Evolutionary conservation across 2,329 filamentous ascomycete genomes (phyloP), one percentile per base, ranked within the genome.

Genomic region (Penicillium sp.): DNA sequence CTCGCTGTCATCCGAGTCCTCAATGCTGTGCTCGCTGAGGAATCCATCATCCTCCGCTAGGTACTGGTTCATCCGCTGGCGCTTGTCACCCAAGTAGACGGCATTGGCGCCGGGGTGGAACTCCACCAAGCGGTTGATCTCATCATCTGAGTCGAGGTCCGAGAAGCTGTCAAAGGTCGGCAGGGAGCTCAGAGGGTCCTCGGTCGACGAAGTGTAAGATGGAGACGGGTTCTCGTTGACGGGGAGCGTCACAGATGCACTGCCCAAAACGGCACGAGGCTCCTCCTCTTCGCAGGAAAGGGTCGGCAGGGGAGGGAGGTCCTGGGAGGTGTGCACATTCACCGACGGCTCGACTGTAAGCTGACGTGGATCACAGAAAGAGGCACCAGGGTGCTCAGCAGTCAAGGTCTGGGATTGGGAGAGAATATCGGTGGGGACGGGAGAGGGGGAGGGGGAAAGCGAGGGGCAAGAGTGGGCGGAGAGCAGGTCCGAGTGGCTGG

Each of bases 331-430:
- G 49, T 70, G 63, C 23, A 69, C 62, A 52, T 75, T 74, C 51
- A 78, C 82, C 26, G 76, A 76, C 40, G 78, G 71, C 57, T 79
- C 79, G 31, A 96, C 90, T 20, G 89, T 96, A 61, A 97, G 79
- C 70, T 96, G 90, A 69, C 92, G 87, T 31, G 93, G 92, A 71
- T 97, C 92, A 75, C 93, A 96, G 73, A 94, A 95, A 76, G 91
- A 88, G 64, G 91, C 82, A 73, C 91, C 88, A 63, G 83, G 81
- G 69, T 71, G 87, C 79, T 53, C 89, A 85, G 66, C 83, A 81
- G 64, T 67, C 60, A 72, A 66, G 59, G 89, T 84, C 25, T 90
- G 89, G 46, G 89, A 87, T 45, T 90, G 94, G 25, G 90, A 91
- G 55, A 94, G 83, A 53, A 91, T 89, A 58, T 90, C 67, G 40